Evolutionary conservation across 345 rosid genomes (phyloP), one percentile per base, ranked within the genome.

Genomic region (Salix arbutifolia): DNA sequence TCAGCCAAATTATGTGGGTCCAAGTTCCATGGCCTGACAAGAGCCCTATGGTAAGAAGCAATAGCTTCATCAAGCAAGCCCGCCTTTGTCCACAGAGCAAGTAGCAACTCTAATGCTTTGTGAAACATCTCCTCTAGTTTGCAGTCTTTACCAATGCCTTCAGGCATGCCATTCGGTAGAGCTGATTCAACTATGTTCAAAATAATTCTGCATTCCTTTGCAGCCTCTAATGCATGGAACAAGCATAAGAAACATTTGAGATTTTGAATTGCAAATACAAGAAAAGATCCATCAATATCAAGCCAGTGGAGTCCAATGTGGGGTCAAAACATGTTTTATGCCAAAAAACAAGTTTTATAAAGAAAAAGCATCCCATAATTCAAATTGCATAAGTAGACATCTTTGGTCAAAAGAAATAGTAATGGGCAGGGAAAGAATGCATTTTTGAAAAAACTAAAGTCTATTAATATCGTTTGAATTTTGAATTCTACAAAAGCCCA

Each of bases 21-120:
- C 79, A 96, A 83, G 84, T 91, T 91, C 97, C 99, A 96, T 26
- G 91, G 97, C 86, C 84, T 88, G 77, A 87, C 75, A n/a, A 92
- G 82, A 79, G 89, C 96, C 35, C 91, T 83, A 2, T 92, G 96
- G 81, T 88, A 89, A 13, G 96, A 90, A 74, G 83, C 80, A 42
- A 94, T 83, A 70, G 99, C 91, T 84, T 94, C 91, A 77, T 84
- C 85, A 50, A 92, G 86, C 61, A 74, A 76, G 50, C 97, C 96
- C 13, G 97, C 91, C 82, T 83, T 87, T 40, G 69, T 89, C 96
- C 96, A 92, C 7, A 94, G 82, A 30, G 69, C 67, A 28, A 97
- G 98, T 42, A 92, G 92, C 92, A 96, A 85, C 84, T 90, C 91
- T 44, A 96, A 77, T 65, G 96, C 94, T 79, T 84, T 92, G 81